Base-by-base conservation (phyloP, 352 stramenopile genomes). In the Globisporangium orthogonon region DNA sequence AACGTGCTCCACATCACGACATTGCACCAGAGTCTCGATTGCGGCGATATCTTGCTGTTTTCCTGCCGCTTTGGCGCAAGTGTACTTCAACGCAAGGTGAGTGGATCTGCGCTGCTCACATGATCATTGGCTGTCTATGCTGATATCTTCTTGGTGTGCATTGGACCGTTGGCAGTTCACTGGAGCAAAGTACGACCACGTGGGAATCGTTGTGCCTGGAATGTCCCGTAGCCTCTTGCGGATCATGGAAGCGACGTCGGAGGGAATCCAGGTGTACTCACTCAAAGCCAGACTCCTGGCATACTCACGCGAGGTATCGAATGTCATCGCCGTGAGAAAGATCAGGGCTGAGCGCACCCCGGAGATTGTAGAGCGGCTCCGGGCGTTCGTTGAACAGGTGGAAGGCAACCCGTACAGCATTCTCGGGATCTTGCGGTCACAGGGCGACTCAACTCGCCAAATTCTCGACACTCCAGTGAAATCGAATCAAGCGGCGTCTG, bases 321-420 rank as follows among this genome's bases (percentile, higher is more conserved):
- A 92, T 41, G 61, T 67, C n/a, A 94, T 94, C 51, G 70, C 89
- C 3, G 78, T 91, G 28, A 74, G 84, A 5, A 75, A 71, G 46
- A 65, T 94, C 43, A 50, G 56, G 1, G 70, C 59, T 7, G 61
- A 71, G n/a, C 78, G 84, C 10, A 77, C 70, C 7, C 56, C 66
- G 1, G 73, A 76, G 50, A n/a, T 81, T 2, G 39, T 77, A 15
- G 62, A 73, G 41, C 60, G 71, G 7, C 60, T 94, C 29, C 48
- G 54, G 6, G 48, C 70, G 7, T 94, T 94, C 51, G 80, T 91
- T 11, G 54, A 70, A 47, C 59, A 66, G n/a, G 82, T 92, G 2
- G 72, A 94, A 2, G 84, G 84, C 11, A 94, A 92, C 53, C 68
- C 83, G 15, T 94, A 94, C 65, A 94, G 84, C 60, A 88, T 94